A percentile compares a stretch with the other conserved stretches of the same genome.
phyloP scores from a whole-genome alignment of 495 filamentous ascomycete genomes.

The Penicillium tannophilum region DNA sequence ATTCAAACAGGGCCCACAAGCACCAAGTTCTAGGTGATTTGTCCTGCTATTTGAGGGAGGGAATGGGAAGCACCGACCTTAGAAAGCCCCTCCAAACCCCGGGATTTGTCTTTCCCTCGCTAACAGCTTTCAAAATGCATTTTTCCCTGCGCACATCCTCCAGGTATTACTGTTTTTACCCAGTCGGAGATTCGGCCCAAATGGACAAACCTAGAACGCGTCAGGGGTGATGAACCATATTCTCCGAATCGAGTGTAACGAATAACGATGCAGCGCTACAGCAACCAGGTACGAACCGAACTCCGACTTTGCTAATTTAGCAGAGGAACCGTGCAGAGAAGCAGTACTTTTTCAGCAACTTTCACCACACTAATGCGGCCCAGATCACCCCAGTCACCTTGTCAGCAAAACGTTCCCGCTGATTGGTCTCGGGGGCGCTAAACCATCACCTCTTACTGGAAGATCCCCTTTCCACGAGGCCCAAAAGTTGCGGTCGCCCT shows the following conservation, averaged over 20 bases:
- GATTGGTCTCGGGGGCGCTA: slow-evolving; percentile 30
- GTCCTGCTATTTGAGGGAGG: too few species aligned
- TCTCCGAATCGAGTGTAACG: background rate
- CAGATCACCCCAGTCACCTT: slow-evolving; percentile 29
- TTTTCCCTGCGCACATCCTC: background rate
- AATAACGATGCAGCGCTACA: background rate
- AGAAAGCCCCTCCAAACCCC: too few species aligned
- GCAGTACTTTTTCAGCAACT: background rate
- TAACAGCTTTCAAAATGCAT: background rate
- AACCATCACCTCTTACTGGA: slow-evolving; percentile 26
- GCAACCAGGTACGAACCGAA: background rate
- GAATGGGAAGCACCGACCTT: too few species aligned
- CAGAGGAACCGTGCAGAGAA: background rate
- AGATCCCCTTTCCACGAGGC: background rate
- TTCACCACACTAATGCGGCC: slow-evolving; percentile 32
- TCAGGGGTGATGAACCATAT: background rate
- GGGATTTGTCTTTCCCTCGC: too few species aligned
- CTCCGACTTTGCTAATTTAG: background rate
- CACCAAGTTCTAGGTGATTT: too few species aligned
- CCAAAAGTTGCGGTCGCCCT: slow-evolving; percentile 9
- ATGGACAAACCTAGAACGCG: background rate
- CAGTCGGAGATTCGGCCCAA: background rate
- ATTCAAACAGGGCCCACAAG: too few species aligned
- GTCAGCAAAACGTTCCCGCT: slow-evolving; percentile 9
- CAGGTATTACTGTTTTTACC: background rate